These are phyloP conservation scores for Heterobasidion occidentale DNA, from an alignment of 1,284 basidiomycete genomes.

Conservation along the genomic window DNA sequence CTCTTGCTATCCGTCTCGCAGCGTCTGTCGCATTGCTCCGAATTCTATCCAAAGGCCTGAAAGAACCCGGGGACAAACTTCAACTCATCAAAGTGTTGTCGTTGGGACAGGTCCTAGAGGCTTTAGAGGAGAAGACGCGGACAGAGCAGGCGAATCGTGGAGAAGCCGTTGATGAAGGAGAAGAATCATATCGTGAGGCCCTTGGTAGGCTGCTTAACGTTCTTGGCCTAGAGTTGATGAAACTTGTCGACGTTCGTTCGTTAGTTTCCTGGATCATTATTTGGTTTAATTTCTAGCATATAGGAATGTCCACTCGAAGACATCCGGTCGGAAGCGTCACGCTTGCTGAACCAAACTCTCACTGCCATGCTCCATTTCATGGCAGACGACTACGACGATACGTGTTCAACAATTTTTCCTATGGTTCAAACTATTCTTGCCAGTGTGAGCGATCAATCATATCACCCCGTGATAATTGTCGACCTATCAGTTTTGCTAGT, in stretches of 20 bases:
- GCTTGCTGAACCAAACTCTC: slow-evolving; percentile 63
- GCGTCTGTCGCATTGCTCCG: slow-evolving; percentile 76
- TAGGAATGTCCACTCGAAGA: slow-evolving; percentile 59
- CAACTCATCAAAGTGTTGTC: slow-evolving; percentile 88
- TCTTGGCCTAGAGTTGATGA: slow-evolving; percentile 79
- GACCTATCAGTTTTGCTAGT: slow-evolving; percentile 33
- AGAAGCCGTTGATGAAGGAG: slow-evolving; percentile 63
- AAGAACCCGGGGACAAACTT: slow-evolving; percentile 87
- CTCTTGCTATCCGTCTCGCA: slow-evolving; percentile 76
- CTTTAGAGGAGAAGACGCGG: slow-evolving; percentile 73
- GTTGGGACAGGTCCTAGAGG: slow-evolving; percentile 71
- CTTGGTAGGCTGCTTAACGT: slow-evolving; percentile 83
- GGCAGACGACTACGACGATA: slow-evolving; percentile 84
- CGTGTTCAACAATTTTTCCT: slow-evolving; percentile 78
- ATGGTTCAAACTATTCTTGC: slow-evolving; percentile 71
- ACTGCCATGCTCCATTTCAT: slow-evolving; percentile 87
- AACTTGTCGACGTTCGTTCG: slow-evolving; percentile 64
- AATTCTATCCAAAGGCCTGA: slow-evolving; percentile 89
- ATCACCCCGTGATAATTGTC: neutral
- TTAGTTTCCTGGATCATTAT: neutral
- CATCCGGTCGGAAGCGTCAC: slow-evolving; percentile 62
- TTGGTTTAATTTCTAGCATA: neutral
- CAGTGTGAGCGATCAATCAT: slow-evolving; percentile 45
- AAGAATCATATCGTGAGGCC: slow-evolving; percentile 84
- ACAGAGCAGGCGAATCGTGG: slow-evolving; percentile 60